These are phyloP conservation scores for Cylindrotheca closterium DNA, from an alignment of 108 stramenopile species.

Conservation along the genomic window DNA sequence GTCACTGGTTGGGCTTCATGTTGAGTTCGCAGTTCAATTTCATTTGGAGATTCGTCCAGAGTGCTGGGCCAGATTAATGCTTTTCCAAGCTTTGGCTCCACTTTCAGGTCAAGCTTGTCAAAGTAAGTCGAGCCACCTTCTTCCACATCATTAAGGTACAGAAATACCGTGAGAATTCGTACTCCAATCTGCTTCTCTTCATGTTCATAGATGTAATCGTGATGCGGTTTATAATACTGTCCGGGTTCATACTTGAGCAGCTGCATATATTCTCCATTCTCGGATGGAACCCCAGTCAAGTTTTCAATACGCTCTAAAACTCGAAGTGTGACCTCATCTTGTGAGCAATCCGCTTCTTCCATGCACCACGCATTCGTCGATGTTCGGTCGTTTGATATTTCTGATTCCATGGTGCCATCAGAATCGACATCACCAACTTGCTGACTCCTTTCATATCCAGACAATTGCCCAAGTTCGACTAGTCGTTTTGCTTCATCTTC, in stretches of 20 bases:
- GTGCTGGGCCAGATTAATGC: constrained; percentile 86
- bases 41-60: constrained; percentile 43
- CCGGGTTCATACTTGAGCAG: constrained; percentile 32
- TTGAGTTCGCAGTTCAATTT: constrained; percentile 65
- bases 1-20: constrained; percentile 83
- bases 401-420: constrained; percentile 46
- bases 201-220: constrained; percentile 37
- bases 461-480: constrained; percentile 51
- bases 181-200: constrained; percentile 46
- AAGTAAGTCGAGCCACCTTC: constrained; percentile 88
- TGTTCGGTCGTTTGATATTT: constrained; percentile 27
- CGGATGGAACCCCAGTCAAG: constrained; percentile 32
- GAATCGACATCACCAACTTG: constrained; percentile 40
- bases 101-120: constrained; percentile 45
- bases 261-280: constrained; percentile 68
- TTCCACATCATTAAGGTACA: constrained; percentile 89
- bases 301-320: constrained; percentile 55
- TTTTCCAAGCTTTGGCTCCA: constrained; percentile 69
- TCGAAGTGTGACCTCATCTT: constrained; percentile 30
- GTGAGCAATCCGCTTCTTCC: constrained; percentile 39
- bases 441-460: constrained; percentile 68
- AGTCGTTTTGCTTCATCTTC: constrained; percentile 68
- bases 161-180: constrained; percentile 74
- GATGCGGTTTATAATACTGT: constrained; percentile 36
- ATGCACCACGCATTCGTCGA: constrained; percentile 71